Base-by-base conservation (phyloP, 768 basidiomycete genomes). In the Suillus brevipes region DNA sequence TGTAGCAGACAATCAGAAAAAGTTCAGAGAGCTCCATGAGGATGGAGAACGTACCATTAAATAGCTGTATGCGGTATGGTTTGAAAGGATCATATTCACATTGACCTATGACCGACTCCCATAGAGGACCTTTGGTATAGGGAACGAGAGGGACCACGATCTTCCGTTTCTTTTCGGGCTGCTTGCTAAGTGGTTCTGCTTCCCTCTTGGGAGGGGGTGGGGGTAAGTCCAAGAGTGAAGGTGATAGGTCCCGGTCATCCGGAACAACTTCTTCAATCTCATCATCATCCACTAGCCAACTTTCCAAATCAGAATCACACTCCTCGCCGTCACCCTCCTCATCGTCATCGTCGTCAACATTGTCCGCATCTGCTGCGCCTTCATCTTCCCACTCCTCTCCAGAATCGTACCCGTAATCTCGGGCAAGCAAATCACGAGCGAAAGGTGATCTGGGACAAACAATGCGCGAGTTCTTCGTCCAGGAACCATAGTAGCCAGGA, bases 311-410 rank as follows among this genome's bases (percentile, higher is more conserved):
- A 23, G 76, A 77, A 56, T 79, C 80, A 7, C 77, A 79, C 1
- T 83, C 85, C 12, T 79, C 85, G 10, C 84, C 86, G 12, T 87
- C 88, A 6, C 83, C 87, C 16, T 87, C 89, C 14, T 82, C 89
- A 18, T 92, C 92, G 6, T 90, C 89, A 42, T 78, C 79, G 49
- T 81, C 81, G 8, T 89, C 85, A 62, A 92, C 90, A 58, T 92
- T 92, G 59, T 89, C 93, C 13, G 87, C 92, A 28, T 89, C 93
- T 4, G 83, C 85, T 14, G 81, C 83, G 25, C 88, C 87, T 73
- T 95, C 95, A 64, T 91, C 92, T 67, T 94, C 94, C 97, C 97
- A 99, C 70, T 99, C 97, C 70, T 89, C 94, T 16, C 94, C 97
- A 60, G 93, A 95, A 78, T 99, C 96, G 72, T 96, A 94, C 6